phyloP scores from a whole-genome alignment of 768 basidiomycete species.

The Leccinum pellstonianum region DNA sequence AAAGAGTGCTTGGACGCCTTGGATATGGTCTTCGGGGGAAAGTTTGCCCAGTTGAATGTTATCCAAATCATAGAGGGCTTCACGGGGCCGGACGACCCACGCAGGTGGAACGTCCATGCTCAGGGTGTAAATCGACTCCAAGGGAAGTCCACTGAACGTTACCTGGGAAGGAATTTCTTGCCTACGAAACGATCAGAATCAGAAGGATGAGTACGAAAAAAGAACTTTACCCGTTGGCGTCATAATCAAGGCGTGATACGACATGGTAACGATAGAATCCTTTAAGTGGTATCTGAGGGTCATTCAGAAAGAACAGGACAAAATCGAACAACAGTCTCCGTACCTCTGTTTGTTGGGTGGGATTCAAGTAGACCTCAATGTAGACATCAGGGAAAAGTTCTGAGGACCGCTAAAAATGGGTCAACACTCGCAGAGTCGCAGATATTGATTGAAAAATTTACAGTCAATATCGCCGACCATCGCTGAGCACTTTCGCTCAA shows the following conservation, averaged over 20 bases:
- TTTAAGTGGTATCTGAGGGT: conserved; percentile 76
- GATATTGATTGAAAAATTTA: conserved; percentile 28
- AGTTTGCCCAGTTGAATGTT: conserved; percentile 85
- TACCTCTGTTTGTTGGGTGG: conserved; percentile 66
- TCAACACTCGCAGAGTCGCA: neutral
- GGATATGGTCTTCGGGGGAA: conserved; percentile 46
- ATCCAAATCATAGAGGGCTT: conserved; percentile 90
- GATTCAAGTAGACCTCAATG: conserved; percentile 80
- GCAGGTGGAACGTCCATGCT: conserved; percentile 87
- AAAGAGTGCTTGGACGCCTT: conserved; percentile 74
- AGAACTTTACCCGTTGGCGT: conserved; percentile 58
- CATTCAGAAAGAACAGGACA: neutral
- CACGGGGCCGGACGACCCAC: conserved; percentile 91
- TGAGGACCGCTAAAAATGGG: conserved; percentile 9
- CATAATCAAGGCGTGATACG: conserved; percentile 54
- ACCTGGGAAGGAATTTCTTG: conserved; percentile 57
- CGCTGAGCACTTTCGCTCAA: conserved; percentile 81
- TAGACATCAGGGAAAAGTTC: conserved; percentile 60
- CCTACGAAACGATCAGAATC: conserved; percentile 35
- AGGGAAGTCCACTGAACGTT: conserved; percentile 70
- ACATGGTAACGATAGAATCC: conserved; percentile 88
- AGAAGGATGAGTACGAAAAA: neutral
- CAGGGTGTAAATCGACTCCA: conserved; percentile 91
- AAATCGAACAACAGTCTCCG: conserved; percentile 9
- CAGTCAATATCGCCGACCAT: conserved; percentile 79